Evolutionary conservation across 345 rosid genomes (phyloP).

Genomic region (Salix arbutifolia): DNA sequence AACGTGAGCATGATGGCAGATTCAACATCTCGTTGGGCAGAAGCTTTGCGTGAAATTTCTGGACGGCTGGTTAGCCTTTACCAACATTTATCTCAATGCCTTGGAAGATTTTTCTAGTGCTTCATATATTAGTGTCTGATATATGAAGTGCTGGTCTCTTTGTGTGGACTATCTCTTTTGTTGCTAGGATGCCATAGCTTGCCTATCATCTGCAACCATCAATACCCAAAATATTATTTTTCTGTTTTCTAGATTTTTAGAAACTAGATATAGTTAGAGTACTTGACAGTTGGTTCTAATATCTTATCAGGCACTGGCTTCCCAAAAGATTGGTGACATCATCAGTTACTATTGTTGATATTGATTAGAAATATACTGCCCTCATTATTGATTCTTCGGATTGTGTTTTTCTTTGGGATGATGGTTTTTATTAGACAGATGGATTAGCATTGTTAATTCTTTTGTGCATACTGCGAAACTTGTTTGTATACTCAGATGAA

Average conservation of each 20-base stretch:
- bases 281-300: not conserved
- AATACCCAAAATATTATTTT: not conserved
- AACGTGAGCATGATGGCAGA: slow-evolving; percentile 99
- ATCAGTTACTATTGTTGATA: not conserved
- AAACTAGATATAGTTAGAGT: not conserved
- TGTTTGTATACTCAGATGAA: not conserved
- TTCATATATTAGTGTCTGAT: not conserved
- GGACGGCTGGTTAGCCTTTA: slow-evolving; percentile 77
- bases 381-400: not conserved
- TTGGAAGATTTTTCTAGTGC: not conserved
- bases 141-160: not conserved
- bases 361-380: not conserved
- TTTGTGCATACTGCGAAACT: not conserved
- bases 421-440: not conserved
- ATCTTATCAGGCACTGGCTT: not conserved
- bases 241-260: not conserved
- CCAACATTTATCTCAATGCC: not conserved
- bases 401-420: not conserved
- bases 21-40: slow-evolving; percentile 99
- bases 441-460: not conserved
- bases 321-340: not conserved
- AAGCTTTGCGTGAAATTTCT: slow-evolving; percentile 99
- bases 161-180: not conserved
- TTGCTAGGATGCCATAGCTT: not conserved
- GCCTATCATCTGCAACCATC: not conserved